Conservation (phyloP, 2,329 filamentous ascomycete species). For the Helotiales sp. region DNA sequence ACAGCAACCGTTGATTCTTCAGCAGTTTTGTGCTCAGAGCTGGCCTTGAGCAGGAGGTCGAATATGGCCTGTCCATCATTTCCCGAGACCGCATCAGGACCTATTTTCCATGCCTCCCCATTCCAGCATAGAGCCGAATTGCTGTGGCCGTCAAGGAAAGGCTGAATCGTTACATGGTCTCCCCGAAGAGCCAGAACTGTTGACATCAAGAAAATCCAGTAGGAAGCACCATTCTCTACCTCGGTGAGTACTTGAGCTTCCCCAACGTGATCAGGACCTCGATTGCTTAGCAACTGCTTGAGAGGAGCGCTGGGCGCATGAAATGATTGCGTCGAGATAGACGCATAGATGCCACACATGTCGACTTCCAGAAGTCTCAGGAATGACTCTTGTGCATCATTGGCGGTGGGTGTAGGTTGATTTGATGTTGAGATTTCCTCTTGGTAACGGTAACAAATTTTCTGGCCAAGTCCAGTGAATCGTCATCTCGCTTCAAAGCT, state of each 20-base stretch:
- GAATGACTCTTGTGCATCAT: not conserved
- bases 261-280: slow-evolving; percentile 61
- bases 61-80: slow-evolving; percentile 81
- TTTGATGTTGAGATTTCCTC: not conserved
- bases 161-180: slow-evolving; percentile 68
- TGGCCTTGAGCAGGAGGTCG: slow-evolving; percentile 49
- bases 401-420: not conserved
- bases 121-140: slow-evolving; percentile 90
- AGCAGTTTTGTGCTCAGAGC: slow-evolving; percentile 16
- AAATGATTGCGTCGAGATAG: slow-evolving; percentile 41
- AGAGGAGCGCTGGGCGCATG: slow-evolving; percentile 40
- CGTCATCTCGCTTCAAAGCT: slow-evolving; percentile 5
- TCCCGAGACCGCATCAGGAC: slow-evolving; percentile 55
- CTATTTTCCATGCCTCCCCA: slow-evolving; percentile 87
- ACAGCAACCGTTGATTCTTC: slow-evolving; percentile 38
- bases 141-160: slow-evolving; percentile 58
- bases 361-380: not conserved
- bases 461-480: no score
- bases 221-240: slow-evolving; percentile 29
- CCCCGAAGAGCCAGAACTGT: slow-evolving; percentile 92
- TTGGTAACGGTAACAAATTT: no score
- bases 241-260: slow-evolving; percentile 38
- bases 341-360: slow-evolving; percentile 64
- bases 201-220: slow-evolving; percentile 67
- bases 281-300: slow-evolving; percentile 49